Conservation (phyloP, 2,329 filamentous ascomycete species). For the Pseudophaeomoniella oleicola region DNA sequence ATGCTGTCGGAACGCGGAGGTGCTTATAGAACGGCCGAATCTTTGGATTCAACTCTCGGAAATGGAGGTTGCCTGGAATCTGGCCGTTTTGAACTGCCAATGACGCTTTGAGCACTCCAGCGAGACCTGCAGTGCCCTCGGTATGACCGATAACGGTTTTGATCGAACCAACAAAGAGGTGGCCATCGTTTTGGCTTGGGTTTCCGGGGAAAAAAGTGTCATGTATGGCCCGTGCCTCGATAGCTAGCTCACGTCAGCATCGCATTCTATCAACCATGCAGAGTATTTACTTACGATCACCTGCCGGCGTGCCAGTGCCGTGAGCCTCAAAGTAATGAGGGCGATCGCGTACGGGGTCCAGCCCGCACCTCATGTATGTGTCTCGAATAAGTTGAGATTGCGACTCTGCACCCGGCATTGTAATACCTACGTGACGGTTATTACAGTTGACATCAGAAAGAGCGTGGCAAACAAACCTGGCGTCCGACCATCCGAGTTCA, state of each 20-base stretch:
- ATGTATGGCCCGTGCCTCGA: slow-evolving; percentile 16
- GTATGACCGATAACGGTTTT: slow-evolving; percentile 17
- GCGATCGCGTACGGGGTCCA: slow-evolving; percentile 18
- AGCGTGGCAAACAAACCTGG: too few species aligned
- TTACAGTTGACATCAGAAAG: too few species aligned
- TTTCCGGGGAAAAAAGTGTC: slow-evolving; percentile 9
- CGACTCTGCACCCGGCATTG: slow-evolving; percentile 20
- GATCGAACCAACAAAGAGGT: slow-evolving; percentile 13
- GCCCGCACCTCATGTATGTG: slow-evolving; percentile 23
- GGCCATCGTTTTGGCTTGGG: background rate
- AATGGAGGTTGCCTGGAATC: slow-evolving; percentile 16
- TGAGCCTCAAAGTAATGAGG: slow-evolving; percentile 31
- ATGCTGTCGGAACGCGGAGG: slow-evolving; percentile 7
- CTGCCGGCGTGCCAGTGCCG: slow-evolving; percentile 26
- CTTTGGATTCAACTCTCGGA: slow-evolving; percentile 10
- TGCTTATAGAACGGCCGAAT: slow-evolving; percentile 10
- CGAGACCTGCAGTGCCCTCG: slow-evolving; percentile 14
- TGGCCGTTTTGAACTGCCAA: slow-evolving; percentile 13
- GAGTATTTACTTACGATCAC: too few species aligned
- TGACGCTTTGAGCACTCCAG: slow-evolving; percentile 13
- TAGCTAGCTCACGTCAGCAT: too few species aligned
- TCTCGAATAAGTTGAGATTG: slow-evolving; percentile 24
- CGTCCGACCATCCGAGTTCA: slow-evolving; percentile 22
- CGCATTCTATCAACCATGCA: too few species aligned
- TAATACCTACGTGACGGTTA: slow-evolving; percentile 19